Evolutionary conservation across 768 basidiomycete genomes (phyloP), one percentile per base, ranked within the genome.

Genomic region (Brasilioporus rufonigricans): DNA sequence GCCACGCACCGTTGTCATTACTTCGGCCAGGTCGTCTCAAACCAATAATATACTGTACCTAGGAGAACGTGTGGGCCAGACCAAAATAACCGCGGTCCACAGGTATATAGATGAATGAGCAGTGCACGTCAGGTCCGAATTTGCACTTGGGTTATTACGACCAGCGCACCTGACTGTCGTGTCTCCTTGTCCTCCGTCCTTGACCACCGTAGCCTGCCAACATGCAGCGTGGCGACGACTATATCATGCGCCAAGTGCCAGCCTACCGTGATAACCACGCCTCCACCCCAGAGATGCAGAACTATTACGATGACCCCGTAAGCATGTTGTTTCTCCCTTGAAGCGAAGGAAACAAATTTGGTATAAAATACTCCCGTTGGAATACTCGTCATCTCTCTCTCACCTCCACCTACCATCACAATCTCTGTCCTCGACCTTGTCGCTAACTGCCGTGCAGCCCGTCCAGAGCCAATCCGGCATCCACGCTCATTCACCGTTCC

Each of bases 401-500:
- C n/a, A 31, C 39, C 41, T 32, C 16, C 16, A 36, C 16, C 2
- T 50, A n/a, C 48, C 23, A 55, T 49, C 47, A 38, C n/a, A n/a
- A n/a, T n/a, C n/a, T n/a, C n/a, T n/a, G n/a, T 51, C 47, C 24
- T 24, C 10, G 40, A 10, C 44, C 23, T 13, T 5, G 7, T 3
- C 44, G n/a, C 46, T 18, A 11, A 33, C 46, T 35, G 21, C 46
- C 24, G 32, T 11, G 21, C 71, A 76, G 71, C 69, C 66, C 23
- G 49, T 61, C 23, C 65, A 66, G 51, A 68, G 70, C 67, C 69
- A 65, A 55, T 21, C 69, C 48, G 71, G 68, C 69, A 55, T 38
- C 51, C 64, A 76, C 75, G 55, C 70, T 74, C 76, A 58, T 65
- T 74, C 73, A 1, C 55, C 55, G 43, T 65, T 55, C 32, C 56